phyloP scores from a whole-genome alignment of 2,329 filamentous ascomycete species.

The Talaromyces sp. region DNA sequence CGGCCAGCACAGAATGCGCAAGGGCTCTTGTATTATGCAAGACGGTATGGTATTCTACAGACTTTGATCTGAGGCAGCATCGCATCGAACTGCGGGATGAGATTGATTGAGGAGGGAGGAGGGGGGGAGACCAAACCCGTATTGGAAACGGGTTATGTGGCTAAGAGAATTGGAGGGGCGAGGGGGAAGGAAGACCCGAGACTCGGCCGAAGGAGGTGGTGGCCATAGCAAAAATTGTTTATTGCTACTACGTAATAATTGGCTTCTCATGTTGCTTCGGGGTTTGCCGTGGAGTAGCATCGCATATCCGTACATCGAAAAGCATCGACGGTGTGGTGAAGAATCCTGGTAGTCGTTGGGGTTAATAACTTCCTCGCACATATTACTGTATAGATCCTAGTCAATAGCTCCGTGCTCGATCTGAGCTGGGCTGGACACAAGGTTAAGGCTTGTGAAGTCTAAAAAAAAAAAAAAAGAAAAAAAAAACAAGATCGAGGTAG shows the following conservation, averaged over 20 bases:
- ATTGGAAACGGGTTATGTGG: background rate
- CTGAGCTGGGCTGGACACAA: background rate
- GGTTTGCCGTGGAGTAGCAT: background rate
- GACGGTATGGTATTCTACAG: background rate
- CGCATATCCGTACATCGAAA: background rate
- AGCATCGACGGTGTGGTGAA: background rate
- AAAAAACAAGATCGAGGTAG: background rate
- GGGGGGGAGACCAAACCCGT: background rate
- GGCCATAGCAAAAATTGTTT: background rate
- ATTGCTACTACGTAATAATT: background rate
- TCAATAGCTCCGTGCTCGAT: background rate
- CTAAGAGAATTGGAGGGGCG: background rate
- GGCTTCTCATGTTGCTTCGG: background rate
- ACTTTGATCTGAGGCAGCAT: background rate
- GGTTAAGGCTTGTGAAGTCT: background rate
- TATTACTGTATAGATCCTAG: background rate
- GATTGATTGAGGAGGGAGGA: too few species aligned
- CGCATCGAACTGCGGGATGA: background rate
- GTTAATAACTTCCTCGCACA: background rate
- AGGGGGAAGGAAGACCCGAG: background rate
- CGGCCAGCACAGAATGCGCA: background rate
- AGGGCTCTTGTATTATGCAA: background rate
- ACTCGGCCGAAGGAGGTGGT: background rate
- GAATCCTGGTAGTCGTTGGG: background rate
- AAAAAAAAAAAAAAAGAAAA: background rate